phyloP scores from a whole-genome alignment of 2,329 filamentous ascomycete species.

The Chrysosporium queenslandicum region DNA sequence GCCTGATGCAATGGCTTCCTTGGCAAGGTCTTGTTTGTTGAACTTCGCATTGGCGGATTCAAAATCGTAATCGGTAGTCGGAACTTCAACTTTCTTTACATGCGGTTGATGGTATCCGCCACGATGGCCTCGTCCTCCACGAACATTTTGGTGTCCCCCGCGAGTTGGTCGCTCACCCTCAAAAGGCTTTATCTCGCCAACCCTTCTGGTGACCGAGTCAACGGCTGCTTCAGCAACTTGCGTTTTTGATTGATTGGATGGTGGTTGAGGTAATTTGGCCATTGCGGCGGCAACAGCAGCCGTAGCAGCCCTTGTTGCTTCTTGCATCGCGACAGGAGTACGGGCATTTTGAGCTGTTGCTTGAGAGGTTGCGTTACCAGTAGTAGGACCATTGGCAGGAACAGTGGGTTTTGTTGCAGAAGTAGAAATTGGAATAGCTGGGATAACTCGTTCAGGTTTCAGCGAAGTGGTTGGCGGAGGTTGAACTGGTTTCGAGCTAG shows the following conservation, averaged over 20 bases:
- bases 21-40: conserved; percentile 76
- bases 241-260: conserved; percentile 27
- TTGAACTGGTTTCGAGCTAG: conserved; percentile 7
- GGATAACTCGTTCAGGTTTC: conserved; percentile 36
- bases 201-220: conserved; percentile 37
- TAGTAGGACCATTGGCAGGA: conserved; percentile 24
- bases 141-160: conserved; percentile 32
- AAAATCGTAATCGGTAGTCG: conserved; percentile 87
- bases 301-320: conserved; percentile 41
- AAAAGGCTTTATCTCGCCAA: conserved; percentile 39
- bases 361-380: conserved; percentile 24
- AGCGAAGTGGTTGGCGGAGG: conserved; percentile 23
- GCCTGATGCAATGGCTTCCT: conserved; percentile 74
- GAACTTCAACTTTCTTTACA: conserved; percentile 70
- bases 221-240: conserved; percentile 28
- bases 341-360: conserved; percentile 21
- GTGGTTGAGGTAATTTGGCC: conserved; percentile 40
- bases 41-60: conserved; percentile 77
- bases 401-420: conserved; percentile 27
- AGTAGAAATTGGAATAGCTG: conserved; percentile 38
- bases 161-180: conserved; percentile 31
- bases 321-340: conserved; percentile 30
- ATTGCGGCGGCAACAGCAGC: conserved; percentile 44
- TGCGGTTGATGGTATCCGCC: conserved; percentile 34
- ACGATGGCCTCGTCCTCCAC: conserved; percentile 41